Evolutionary conservation across 495 filamentous ascomycete genomes (phyloP).

Genomic region (Trichocladium antarcticum): DNA sequence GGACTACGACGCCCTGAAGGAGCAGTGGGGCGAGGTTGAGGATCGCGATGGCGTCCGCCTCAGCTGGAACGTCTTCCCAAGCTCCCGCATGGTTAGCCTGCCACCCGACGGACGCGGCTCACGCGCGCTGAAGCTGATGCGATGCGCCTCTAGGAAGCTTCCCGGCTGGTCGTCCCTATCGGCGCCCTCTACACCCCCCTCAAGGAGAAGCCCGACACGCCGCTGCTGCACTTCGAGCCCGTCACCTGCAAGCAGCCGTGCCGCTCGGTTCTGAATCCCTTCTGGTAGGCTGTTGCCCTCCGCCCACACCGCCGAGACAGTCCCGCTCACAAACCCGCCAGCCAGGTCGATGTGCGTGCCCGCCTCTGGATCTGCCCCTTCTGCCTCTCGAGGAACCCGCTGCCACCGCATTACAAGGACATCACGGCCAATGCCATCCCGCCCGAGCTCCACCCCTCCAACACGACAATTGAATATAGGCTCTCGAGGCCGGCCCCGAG

Average conservation of each 20-base stretch:
- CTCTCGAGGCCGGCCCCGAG: slow-evolving; percentile 85
- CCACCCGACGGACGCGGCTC: not conserved
- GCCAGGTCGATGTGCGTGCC: slow-evolving; percentile 90
- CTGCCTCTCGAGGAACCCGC: slow-evolving; percentile 86
- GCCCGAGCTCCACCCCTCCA: slow-evolving; percentile 83
- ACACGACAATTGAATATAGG: slow-evolving; percentile 96
- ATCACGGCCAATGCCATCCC: slow-evolving; percentile 92
- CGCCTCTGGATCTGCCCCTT: slow-evolving; percentile 98
- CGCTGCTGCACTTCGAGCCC: slow-evolving; percentile 89
- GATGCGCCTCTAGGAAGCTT: slow-evolving; percentile 63
- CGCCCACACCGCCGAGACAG: not conserved
- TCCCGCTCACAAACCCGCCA: slow-evolving; percentile 32
- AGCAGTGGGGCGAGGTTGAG: slow-evolving; percentile 95
- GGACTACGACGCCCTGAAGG: slow-evolving; percentile 64
- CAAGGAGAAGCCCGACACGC: slow-evolving; percentile 86
- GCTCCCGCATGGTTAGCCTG: slow-evolving; percentile 73
- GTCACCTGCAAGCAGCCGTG: slow-evolving; percentile 96
- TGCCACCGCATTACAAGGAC: slow-evolving; percentile 98
- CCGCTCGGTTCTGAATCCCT: slow-evolving; percentile 92
- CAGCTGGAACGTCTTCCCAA: slow-evolving; percentile 99
- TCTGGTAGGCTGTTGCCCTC: slow-evolving; percentile 51
- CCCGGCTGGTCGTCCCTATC: slow-evolving; percentile 91
- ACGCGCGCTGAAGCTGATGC: slow-evolving; percentile 13
- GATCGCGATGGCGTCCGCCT: slow-evolving; percentile 93
- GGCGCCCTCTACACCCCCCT: slow-evolving; percentile 93